phyloP scores from a whole-genome alignment of 148 eudicot genomes.

The Vaccinium myrtillus region DNA sequence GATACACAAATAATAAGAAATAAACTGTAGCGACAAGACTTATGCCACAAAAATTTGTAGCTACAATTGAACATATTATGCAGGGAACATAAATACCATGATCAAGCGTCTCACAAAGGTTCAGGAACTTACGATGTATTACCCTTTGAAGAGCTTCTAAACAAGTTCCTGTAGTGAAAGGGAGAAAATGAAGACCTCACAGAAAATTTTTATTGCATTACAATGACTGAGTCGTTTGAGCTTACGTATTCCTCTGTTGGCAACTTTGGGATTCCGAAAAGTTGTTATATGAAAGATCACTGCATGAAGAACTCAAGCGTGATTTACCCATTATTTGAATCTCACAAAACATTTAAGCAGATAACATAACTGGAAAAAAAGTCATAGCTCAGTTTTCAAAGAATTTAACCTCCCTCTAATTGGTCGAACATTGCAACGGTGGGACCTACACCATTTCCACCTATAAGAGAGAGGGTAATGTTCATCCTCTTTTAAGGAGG shows the following conservation, averaged over 20 bases:
- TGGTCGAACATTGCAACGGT: too few species aligned
- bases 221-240: background rate
- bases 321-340: background rate
- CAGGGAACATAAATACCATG: background rate
- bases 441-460: too few species aligned
- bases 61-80: background rate
- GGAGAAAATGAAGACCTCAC: background rate
- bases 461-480: too few species aligned
- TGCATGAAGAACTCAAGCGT: background rate
- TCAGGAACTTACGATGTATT: constrained; percentile 16
- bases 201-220: background rate
- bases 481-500: too few species aligned
- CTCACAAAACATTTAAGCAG: background rate
- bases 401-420: too few species aligned
- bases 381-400: background rate
- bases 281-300: constrained; percentile 34
- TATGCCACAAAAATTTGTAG: too few species aligned
- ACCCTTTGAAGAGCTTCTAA: constrained; percentile 11
- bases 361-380: background rate
- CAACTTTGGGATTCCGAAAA: constrained; percentile 11
- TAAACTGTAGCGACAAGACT: background rate
- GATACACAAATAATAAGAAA: background rate
- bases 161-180: constrained; percentile 25
- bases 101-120: background rate
- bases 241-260: constrained; percentile 16